Conservation (phyloP, 768 basidiomycete species). For the Auricularia sp. region DNA sequence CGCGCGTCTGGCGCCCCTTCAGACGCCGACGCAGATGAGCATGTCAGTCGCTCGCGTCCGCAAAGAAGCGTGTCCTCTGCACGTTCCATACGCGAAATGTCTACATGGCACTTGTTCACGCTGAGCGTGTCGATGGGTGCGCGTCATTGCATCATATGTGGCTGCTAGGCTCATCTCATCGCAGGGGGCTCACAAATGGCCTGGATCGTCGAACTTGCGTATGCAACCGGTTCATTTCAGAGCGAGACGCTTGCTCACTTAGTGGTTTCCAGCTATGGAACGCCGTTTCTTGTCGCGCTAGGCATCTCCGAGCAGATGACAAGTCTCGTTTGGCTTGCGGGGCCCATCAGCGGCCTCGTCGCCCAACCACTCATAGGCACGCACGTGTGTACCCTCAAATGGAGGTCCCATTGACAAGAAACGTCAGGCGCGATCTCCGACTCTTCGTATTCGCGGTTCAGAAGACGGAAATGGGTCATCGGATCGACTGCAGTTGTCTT, state of each 20-base stretch:
- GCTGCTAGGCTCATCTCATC: not conserved
- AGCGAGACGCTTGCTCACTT: conserved; percentile 5
- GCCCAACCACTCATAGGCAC: conserved; percentile 96
- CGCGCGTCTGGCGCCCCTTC: not conserved
- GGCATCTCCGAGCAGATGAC: conserved; percentile 84
- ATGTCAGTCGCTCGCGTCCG: conserved; percentile 2
- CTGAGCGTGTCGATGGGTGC: conserved; percentile 76
- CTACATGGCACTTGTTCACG: conserved; percentile 66
- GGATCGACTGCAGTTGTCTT: conserved; percentile 76
- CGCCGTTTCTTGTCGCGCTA: conserved; percentile 76
- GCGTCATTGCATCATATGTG: not conserved
- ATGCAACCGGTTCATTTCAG: conserved; percentile 18
- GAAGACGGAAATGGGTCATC: conserved; percentile 88
- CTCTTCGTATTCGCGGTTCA: conserved; percentile 80
- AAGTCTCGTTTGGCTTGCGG: conserved; percentile 89
- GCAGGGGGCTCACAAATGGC: conserved; percentile 75
- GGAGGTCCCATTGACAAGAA: not conserved
- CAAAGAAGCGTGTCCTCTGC: conserved; percentile 2
- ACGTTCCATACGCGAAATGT: conserved; percentile 13
- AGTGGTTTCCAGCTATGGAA: conserved; percentile 63
- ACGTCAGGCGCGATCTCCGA: conserved; percentile 84
- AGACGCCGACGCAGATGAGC: conserved; percentile 1
- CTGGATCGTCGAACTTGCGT: conserved; percentile 95
- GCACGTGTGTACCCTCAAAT: conserved; percentile 10
- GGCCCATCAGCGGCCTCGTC: conserved; percentile 88